Conservation (phyloP, 2,329 filamentous ascomycete genomes). For the Aspergillus eucalypticola region DNA sequence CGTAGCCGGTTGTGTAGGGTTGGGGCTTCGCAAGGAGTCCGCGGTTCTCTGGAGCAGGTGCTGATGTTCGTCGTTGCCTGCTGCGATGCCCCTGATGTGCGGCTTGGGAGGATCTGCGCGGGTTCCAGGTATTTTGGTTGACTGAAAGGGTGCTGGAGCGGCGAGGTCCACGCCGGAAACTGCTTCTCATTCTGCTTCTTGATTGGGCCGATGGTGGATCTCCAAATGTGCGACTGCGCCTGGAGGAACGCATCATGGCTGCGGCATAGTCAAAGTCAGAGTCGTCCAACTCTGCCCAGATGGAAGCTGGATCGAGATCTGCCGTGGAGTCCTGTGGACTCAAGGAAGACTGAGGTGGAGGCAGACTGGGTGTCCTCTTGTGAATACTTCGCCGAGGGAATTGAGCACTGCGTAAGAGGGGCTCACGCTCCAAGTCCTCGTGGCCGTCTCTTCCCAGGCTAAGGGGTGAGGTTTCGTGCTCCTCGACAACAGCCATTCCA, state of each 20-base stretch:
- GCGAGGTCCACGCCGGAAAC: slow-evolving; percentile 21
- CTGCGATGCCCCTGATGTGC: slow-evolving; percentile 14
- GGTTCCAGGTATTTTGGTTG: slow-evolving; percentile 22
- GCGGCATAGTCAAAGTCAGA: slow-evolving; percentile 49
- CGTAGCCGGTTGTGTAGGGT: slow-evolving; percentile 30
- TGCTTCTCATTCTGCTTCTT: slow-evolving; percentile 26
- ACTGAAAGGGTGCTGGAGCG: slow-evolving; percentile 25
- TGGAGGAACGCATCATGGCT: slow-evolving; percentile 13
- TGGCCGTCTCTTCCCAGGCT: slow-evolving; percentile 36
- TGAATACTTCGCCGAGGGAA: slow-evolving; percentile 29
- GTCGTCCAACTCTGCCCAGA: slow-evolving; percentile 87
- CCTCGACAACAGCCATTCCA: slow-evolving; percentile 76
- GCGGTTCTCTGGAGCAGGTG: slow-evolving; percentile 24
- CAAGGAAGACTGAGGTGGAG: slow-evolving; percentile 29
- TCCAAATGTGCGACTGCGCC: slow-evolving; percentile 15
- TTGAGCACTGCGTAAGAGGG: slow-evolving; percentile 35
- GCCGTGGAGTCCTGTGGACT: slow-evolving; percentile 51
- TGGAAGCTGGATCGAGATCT: slow-evolving; percentile 71
- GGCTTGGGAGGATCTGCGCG: slow-evolving; percentile 23
- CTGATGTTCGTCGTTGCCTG: slow-evolving; percentile 28
- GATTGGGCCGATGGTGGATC: slow-evolving; percentile 20
- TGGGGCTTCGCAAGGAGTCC: slow-evolving; percentile 22
- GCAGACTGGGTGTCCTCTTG: slow-evolving; percentile 38
- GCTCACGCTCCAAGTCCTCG: slow-evolving; percentile 44
- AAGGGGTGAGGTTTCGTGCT: slow-evolving; percentile 35